These are phyloP conservation scores for Phytophthora europaea DNA, from an alignment of 352 stramenopile species.

Conservation along the genomic window DNA sequence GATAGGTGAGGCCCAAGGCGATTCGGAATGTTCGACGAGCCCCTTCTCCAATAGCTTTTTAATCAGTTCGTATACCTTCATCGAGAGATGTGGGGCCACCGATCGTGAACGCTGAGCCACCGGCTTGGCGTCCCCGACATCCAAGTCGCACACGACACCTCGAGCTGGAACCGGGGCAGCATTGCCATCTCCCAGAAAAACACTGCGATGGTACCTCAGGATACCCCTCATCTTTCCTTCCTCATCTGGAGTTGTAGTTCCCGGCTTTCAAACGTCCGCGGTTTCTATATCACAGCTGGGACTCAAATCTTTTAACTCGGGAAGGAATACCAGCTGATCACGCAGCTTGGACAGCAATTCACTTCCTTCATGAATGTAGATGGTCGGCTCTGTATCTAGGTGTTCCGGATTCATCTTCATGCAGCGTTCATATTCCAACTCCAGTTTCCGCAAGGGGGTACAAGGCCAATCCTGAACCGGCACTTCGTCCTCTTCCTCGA, in stretches of 20 bases:
- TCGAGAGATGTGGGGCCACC: neutral
- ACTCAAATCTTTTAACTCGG: neutral
- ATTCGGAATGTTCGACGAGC: slow-evolving; percentile 3
- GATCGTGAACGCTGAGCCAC: neutral
- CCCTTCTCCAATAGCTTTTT: slow-evolving; percentile 8
- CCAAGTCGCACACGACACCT: neutral
- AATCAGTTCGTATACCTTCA: slow-evolving; percentile 12
- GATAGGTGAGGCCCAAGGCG: neutral
- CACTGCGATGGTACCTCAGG: neutral
- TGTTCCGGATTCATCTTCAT: neutral
- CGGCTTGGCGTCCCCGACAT: neutral
- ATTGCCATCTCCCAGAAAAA: neutral
- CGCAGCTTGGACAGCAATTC: neutral
- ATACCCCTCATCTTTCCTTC: neutral
- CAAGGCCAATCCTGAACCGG: no score
- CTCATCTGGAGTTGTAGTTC: neutral
- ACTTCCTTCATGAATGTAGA: neutral
- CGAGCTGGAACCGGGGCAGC: neutral
- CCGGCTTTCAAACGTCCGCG: neutral
- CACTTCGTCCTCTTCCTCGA: no score
- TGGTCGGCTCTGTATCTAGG: neutral
- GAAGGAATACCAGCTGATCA: neutral
- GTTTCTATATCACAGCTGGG: neutral
- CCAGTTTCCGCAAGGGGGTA: neutral
- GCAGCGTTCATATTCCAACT: neutral